Base-by-base conservation (phyloP, 2,329 filamentous ascomycete species). In the Penicillium sp. region DNA sequence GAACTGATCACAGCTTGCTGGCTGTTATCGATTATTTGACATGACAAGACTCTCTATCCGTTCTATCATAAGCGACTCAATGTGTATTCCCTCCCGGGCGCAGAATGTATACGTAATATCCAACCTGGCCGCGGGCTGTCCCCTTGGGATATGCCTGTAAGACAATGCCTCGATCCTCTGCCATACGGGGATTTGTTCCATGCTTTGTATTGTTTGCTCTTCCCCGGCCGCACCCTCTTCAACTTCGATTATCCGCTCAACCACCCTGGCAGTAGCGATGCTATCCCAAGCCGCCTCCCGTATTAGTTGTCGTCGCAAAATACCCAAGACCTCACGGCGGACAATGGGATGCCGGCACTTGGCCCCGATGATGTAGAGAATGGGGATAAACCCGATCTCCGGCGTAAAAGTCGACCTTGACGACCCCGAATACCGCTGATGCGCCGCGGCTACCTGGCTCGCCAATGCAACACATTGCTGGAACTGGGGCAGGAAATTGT, bases 221-320 rank as follows among this genome's bases (percentile, higher is more conserved):
- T 46, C 48, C 24, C 42, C 51, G 52, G 12, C n/a, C 40, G 18
- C 55, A 30, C 54, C 52, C 59, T 73, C 69, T 59, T 74, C 70
- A 58, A 74, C 67, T 47, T 70, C 66, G 7, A 71, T 68, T n/a
- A 71, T 55, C 33, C 67, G 56, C 58, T 71, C 68, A 24, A 72
- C 46, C 4, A 70, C 55, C 44, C 46, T 62, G 12, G 67, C 66
- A 34, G 67, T 48, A 47, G 37, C 55, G 23, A 61, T 52, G 44
- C 68, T 73, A 58, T 71, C 65, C 70, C 70, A 73, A 54, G 64
- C 60, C 7, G 64, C 70, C 52, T 73, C 71, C 45, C 60, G 63
- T 34, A 69, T 56, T 15, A 8, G 39, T 29, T 56, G 49, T 40
- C 32, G 26, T 34, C 45, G 55, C 47, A 58, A 39, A 27, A 58